Conservation (phyloP, 176 grass and related monocot species). For the Panicum miliaceum region DNA sequence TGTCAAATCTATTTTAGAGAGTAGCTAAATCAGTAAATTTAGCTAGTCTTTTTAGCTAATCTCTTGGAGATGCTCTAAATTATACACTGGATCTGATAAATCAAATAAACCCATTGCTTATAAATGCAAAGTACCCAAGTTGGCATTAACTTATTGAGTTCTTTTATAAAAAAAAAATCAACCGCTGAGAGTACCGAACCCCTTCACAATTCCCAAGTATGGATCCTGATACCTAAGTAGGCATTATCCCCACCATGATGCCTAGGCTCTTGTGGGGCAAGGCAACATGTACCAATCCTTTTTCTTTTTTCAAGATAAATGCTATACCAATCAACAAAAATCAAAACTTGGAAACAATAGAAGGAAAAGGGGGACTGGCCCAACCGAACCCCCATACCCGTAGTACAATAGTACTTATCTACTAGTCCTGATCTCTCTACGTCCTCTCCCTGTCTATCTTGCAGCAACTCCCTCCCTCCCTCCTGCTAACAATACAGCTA, state of each 20-base stretch:
- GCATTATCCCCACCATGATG: not conserved
- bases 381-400: not conserved
- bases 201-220: too few relatives aligned
- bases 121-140: not conserved
- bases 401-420: not conserved
- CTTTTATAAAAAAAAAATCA: not conserved
- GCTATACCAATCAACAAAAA: not conserved
- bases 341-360: not conserved
- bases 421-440: not conserved
- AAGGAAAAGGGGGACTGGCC: not conserved
- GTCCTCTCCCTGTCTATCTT: not conserved
- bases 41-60: too few relatives aligned
- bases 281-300: not conserved
- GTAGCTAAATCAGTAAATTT: too few relatives aligned
- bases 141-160: constrained; percentile 16
- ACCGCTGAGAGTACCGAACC: not conserved
- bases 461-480: not conserved
- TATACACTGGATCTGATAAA: constrained; percentile 9
- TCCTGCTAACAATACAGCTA: not conserved
- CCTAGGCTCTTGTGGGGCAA: not conserved
- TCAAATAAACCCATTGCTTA: not conserved
- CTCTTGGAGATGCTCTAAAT: too few relatives aligned
- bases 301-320: not conserved
- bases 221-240: too few relatives aligned
- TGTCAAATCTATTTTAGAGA: too few relatives aligned